These are phyloP conservation scores for Russula emetica DNA, from an alignment of 768 basidiomycete genomes.

Conservation along the genomic window DNA sequence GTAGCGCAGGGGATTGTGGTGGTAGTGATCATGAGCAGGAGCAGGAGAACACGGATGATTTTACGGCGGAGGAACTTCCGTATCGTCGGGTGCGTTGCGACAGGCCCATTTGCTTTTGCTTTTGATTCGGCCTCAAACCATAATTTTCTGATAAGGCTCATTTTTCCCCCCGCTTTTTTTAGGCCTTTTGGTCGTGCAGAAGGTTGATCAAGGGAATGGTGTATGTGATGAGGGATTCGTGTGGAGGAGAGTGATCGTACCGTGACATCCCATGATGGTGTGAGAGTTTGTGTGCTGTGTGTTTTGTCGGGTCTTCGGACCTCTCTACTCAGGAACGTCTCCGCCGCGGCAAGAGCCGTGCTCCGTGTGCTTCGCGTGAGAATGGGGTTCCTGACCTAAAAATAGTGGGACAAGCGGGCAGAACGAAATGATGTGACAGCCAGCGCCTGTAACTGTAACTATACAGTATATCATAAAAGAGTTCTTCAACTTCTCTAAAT, in stretches of 20 bases:
- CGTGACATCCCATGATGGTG: not conserved
- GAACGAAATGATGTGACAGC: too few relatives aligned
- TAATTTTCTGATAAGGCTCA: not conserved
- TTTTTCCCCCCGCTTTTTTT: not conserved
- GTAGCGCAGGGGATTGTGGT: not conserved
- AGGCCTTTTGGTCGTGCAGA: not conserved
- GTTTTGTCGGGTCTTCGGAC: too few relatives aligned
- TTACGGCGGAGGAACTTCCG: not conserved
- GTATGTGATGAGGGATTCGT: not conserved
- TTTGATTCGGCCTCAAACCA: not conserved
- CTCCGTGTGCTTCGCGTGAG: too few relatives aligned
- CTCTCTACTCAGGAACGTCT: too few relatives aligned
- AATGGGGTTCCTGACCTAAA: too few relatives aligned
- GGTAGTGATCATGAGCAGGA: not conserved
- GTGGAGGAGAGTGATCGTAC: not conserved
- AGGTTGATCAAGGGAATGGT: not conserved
- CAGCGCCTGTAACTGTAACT: too few relatives aligned
- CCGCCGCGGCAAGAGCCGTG: too few relatives aligned
- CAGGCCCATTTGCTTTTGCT: too few relatives aligned
- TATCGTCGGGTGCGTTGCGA: not conserved
- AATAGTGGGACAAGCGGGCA: too few relatives aligned
- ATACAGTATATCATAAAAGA: too few relatives aligned
- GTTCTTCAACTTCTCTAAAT: too few relatives aligned
- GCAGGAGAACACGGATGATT: not conserved
- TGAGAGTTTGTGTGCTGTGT: not conserved